A percentile compares a stretch with the other conserved stretches of the same genome.
Conservation (phyloP, 768 basidiomycete genomes). For the Pisolithus tinctorius region DNA sequence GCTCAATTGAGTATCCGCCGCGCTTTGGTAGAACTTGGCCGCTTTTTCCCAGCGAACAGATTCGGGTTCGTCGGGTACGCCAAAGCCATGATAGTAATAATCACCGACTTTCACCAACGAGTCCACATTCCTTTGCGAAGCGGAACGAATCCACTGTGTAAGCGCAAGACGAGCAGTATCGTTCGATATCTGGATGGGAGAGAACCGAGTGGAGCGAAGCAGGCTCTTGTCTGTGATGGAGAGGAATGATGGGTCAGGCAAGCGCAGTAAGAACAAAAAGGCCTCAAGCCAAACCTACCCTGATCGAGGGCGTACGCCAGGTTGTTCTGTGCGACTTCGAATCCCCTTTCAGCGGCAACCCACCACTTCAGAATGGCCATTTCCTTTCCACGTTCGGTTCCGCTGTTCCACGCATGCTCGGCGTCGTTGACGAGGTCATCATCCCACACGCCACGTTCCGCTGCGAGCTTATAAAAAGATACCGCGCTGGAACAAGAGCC, state of each 20-base stretch:
- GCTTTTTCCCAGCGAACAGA: conserved; percentile 76
- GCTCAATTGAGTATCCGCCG: conserved; percentile 86
- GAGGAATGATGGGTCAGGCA: background rate
- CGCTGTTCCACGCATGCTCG: conserved; percentile 65
- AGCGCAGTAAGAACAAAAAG: conserved; percentile 24
- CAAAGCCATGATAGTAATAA: conserved; percentile 90
- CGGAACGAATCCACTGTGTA: conserved; percentile 92
- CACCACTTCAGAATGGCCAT: conserved; percentile 90
- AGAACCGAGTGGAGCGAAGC: conserved; percentile 59
- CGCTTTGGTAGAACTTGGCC: conserved; percentile 89
- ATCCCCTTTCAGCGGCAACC: conserved; percentile 90
- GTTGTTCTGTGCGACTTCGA: conserved; percentile 92
- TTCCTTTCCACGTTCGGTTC: conserved; percentile 65
- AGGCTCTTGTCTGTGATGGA: conserved; percentile 55
- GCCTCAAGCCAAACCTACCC: conserved; percentile 46
- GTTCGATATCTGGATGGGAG: conserved; percentile 68
- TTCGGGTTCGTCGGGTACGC: conserved; percentile 64
- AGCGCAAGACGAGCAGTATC: conserved; percentile 79
- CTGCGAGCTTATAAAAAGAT: conserved; percentile 87
- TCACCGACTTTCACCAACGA: conserved; percentile 97
- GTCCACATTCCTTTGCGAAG: conserved; percentile 91
- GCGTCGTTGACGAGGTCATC: conserved; percentile 80
- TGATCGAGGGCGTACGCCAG: conserved; percentile 89
- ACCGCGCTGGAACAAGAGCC: conserved; percentile 88
- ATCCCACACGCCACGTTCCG: conserved; percentile 86